These are phyloP conservation scores for Barbatosphaeria neglecta DNA, from an alignment of 495 filamentous ascomycete genomes.

Conservation along the genomic window DNA sequence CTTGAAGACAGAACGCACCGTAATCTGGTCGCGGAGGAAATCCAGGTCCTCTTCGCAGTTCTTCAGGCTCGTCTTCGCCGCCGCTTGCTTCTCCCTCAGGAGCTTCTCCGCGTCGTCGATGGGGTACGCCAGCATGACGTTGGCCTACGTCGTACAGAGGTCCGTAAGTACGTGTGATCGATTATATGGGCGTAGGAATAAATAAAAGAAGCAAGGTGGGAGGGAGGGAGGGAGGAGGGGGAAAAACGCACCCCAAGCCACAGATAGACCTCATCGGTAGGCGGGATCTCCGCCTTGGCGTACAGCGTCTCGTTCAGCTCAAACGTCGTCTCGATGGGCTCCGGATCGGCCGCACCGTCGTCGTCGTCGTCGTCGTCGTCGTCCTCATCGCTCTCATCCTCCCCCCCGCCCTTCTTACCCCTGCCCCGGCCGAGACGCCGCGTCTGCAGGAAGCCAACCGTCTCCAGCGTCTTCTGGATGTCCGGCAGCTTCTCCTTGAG, in stretches of 20 bases:
- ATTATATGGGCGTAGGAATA: not conserved
- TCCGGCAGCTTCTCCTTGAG: constrained; percentile 93
- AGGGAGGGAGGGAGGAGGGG: no score
- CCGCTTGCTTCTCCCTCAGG: constrained; percentile 63
- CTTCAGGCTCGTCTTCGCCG: constrained; percentile 62
- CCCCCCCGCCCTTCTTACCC: constrained; percentile 24
- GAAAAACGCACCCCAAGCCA: constrained; percentile 83
- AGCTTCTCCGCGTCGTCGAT: constrained; percentile 75
- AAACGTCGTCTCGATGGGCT: constrained; percentile 80
- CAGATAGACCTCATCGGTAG: constrained; percentile 86
- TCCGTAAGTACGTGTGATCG: no score
- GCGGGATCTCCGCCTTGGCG: constrained; percentile 70
- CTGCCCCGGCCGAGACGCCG: no score
- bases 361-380: not conserved
- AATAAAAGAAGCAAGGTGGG: no score
- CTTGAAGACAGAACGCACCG: constrained; percentile 43
- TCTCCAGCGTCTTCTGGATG: constrained; percentile 94
- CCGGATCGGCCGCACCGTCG: constrained; percentile 29
- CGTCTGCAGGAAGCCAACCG: constrained; percentile 68
- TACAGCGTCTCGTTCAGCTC: constrained; percentile 94
- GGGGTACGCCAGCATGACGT: constrained; percentile 95
- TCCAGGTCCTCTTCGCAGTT: constrained; percentile 96
- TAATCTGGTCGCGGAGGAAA: constrained; percentile 93
- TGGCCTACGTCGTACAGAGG: constrained; percentile 57
- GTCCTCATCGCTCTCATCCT: not conserved